These are phyloP conservation scores for Geopyxis carbonaria DNA, from an alignment of 495 filamentous ascomycete genomes.

Conservation along the genomic window DNA sequence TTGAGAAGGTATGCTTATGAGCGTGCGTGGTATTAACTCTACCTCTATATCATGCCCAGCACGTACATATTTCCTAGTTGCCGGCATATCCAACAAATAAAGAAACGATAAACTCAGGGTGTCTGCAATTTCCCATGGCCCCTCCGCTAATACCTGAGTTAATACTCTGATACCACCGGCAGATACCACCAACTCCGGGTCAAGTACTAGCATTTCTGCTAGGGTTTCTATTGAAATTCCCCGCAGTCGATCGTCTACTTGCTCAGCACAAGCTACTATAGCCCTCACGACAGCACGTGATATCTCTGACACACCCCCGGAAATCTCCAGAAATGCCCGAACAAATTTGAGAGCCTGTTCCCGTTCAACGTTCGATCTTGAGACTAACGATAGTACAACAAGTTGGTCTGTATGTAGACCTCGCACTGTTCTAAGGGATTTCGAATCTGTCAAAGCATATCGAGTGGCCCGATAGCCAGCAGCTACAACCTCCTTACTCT, in stretches of 20 bases:
- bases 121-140: conserved; percentile 79
- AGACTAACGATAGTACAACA: conserved; percentile 19
- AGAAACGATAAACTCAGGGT: conserved; percentile 69
- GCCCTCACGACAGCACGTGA: conserved; percentile 72
- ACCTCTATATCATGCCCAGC: conserved; percentile 47
- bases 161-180: conserved; percentile 68
- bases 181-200: conserved; percentile 58
- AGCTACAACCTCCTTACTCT: conserved; percentile 87
- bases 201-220: conserved; percentile 74
- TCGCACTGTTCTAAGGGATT: conserved; percentile 75
- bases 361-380: conserved; percentile 85
- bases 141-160: conserved; percentile 73
- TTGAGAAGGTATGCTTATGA: background rate
- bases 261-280: conserved; percentile 78
- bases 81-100: conserved; percentile 72
- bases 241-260: conserved; percentile 56
- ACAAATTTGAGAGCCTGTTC: conserved; percentile 97
- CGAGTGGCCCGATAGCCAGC: conserved; percentile 84
- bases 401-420: conserved; percentile 77
- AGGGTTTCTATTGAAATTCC: conserved; percentile 84
- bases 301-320: conserved; percentile 76
- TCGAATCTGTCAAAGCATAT: conserved; percentile 83
- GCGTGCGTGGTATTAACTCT: conserved; percentile 14
- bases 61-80: conserved; percentile 57
- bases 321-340: conserved; percentile 85